phyloP scores from a whole-genome alignment of 148 eudicot species.

The Amaranthus cruentus region DNA sequence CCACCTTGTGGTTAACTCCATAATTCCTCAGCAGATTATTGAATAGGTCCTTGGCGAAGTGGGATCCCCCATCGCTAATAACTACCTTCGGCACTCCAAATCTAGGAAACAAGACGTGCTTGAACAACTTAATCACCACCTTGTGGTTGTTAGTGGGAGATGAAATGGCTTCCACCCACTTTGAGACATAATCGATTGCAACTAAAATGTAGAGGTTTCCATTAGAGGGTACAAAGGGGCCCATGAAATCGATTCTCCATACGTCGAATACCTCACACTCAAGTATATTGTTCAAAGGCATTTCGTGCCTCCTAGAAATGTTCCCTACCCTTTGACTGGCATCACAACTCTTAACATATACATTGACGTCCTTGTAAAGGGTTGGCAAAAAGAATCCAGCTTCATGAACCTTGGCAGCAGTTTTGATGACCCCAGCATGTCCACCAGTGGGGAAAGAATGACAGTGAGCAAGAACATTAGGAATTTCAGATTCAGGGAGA shows the following conservation, averaged over 20 bases:
- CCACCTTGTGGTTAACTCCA: not conserved
- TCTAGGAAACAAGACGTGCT: not conserved
- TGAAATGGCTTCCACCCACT: not conserved
- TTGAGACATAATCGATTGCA: not conserved
- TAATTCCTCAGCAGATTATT: not conserved
- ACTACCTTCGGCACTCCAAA: not conserved
- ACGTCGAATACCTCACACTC: not conserved
- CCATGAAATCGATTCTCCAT: not conserved
- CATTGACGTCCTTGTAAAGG: not conserved
- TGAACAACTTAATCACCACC: not conserved
- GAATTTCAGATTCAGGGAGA: not conserved
- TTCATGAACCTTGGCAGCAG: not conserved
- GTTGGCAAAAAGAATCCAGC: not conserved
- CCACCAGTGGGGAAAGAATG: not conserved
- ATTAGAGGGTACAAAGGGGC: not conserved
- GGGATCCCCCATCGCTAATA: slow-evolving; percentile 1
- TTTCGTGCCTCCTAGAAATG: not conserved
- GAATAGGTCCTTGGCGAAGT: not conserved
- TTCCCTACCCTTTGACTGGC: not conserved
- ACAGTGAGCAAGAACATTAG: not conserved
- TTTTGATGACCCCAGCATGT: not conserved
- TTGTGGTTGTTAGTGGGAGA: not conserved
- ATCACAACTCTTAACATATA: not conserved
- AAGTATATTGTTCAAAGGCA: not conserved
- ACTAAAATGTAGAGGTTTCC: not conserved